Percentiles rank a stretch among this genome's conserved stretches.
phyloP scores from a whole-genome alignment of 805 yeast genomes.

The Kuraishia molischiana region DNA sequence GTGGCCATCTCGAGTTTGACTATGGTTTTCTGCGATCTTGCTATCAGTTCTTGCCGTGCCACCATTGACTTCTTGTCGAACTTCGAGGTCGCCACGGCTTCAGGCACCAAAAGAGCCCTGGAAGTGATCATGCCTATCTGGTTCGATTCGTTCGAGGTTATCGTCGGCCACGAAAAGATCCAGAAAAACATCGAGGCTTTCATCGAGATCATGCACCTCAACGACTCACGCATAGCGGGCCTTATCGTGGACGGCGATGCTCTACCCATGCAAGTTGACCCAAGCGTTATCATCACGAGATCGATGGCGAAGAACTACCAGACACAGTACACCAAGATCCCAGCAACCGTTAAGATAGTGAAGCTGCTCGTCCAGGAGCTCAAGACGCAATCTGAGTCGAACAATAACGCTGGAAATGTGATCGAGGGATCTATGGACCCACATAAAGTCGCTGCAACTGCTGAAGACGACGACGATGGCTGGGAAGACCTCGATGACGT shows the following conservation, averaged over 20 bases:
- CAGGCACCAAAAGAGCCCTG: conserved; percentile 28
- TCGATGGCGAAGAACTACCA: conserved; percentile 70
- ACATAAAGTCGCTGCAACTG: conserved; percentile 2
- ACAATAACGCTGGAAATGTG: conserved; percentile 8
- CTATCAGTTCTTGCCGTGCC: conserved; percentile 49
- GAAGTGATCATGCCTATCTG: conserved; percentile 61
- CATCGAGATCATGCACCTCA: conserved; percentile 50
- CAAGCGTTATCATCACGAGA: conserved; percentile 70
- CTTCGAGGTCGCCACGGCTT: conserved; percentile 20
- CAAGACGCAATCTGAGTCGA: conserved; percentile 40
- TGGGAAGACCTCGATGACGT: conserved; percentile 75
- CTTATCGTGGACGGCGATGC: conserved; percentile 72
- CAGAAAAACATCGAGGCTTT: conserved; percentile 62
- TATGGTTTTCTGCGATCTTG: conserved; percentile 65
- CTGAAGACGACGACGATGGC: conserved; percentile 39
- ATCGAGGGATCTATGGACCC: conserved; percentile 10
- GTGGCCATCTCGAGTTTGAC: conserved; percentile 71
- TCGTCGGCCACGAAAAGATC: conserved; percentile 71
- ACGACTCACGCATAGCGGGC: conserved; percentile 38
- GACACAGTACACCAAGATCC: conserved; percentile 49
- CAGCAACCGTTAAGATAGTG: conserved; percentile 64
- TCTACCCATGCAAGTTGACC: conserved; percentile 39
- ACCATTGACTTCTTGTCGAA: conserved; percentile 52
- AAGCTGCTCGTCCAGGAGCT: conserved; percentile 65
- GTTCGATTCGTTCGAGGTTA: conserved; percentile 73